A percentile compares a stretch with the other conserved stretches of the same genome.
Evolutionary conservation across 2,329 filamentous ascomycete genomes (phyloP).

Genomic region (Celoporthe dispersa): DNA sequence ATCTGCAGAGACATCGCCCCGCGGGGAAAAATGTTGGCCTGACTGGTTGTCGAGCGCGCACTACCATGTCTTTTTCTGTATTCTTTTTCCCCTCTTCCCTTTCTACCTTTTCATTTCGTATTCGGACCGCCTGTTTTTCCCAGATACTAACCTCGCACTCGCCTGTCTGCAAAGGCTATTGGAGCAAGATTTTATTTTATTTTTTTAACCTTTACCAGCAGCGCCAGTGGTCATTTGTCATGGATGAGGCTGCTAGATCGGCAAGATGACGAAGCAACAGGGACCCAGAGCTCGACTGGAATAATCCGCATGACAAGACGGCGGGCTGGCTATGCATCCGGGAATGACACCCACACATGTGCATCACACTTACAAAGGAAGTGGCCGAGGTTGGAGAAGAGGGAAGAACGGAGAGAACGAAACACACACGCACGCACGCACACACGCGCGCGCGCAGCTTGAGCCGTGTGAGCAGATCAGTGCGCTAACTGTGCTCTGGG

Average conservation of each 20-base stretch:
- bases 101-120: background rate
- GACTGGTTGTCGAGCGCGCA: background rate
- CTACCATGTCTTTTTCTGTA: background rate
- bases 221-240: background rate
- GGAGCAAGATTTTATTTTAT: background rate
- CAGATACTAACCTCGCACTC: background rate
- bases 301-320: background rate
- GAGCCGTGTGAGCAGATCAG: background rate
- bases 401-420: background rate
- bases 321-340: too few relatives aligned
- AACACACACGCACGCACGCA: background rate
- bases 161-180: background rate
- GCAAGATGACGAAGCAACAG: background rate
- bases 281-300: background rate
- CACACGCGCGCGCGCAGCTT: background rate
- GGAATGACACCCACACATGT: background rate
- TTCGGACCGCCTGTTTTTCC: background rate
- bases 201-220: background rate
- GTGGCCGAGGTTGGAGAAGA: background rate
- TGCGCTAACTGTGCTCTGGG: conserved; percentile 8
- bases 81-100: background rate
- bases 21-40: conserved; percentile 4
- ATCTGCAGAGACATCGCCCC: background rate
- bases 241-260: background rate
- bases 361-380: too few relatives aligned